phyloP scores from a whole-genome alignment of 495 filamentous ascomycete genomes.

The Physcia stellaris region DNA sequence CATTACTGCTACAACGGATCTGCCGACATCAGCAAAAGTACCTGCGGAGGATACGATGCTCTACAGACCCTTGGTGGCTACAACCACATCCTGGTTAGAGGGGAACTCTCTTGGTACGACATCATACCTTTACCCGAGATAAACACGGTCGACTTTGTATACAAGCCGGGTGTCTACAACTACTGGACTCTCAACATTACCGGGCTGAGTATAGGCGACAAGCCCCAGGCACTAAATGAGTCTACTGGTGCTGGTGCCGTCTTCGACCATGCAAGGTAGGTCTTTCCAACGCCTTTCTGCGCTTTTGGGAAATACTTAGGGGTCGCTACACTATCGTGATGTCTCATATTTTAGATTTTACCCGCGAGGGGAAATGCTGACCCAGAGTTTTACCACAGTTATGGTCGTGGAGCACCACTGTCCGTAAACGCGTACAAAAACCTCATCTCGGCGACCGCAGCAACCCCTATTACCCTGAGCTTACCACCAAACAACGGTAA shows the following conservation, averaged over 20 bases:
- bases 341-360: no score
- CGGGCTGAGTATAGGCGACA: constrained; percentile 5
- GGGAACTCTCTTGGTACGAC: constrained; percentile 5
- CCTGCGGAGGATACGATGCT: constrained; percentile 4
- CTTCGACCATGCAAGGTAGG: constrained; percentile 8
- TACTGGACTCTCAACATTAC: constrained; percentile 7
- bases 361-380: no score
- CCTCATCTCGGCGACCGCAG: constrained; percentile 1
- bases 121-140: constrained; percentile 4
- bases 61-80: constrained; percentile 6
- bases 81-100: constrained; percentile 1
- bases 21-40: constrained; percentile 2
- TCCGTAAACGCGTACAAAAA: constrained; percentile 5
- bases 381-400: no score
- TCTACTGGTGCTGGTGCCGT: constrained; percentile 5
- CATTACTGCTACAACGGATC: constrained; percentile 5
- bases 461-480: constrained; percentile 1
- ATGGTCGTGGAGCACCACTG: constrained; percentile 7
- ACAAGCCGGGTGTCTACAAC: constrained; percentile 4
- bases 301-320: no score
- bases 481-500: constrained; percentile 7
- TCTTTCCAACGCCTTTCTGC: no score
- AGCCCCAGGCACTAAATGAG: constrained; percentile 3
- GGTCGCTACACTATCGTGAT: no score
- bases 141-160: constrained; percentile 7